Evolutionary conservation across 2,329 filamentous ascomycete genomes (phyloP), one percentile per base, ranked within the genome.

Genomic region (Sporothrix inflata): DNA sequence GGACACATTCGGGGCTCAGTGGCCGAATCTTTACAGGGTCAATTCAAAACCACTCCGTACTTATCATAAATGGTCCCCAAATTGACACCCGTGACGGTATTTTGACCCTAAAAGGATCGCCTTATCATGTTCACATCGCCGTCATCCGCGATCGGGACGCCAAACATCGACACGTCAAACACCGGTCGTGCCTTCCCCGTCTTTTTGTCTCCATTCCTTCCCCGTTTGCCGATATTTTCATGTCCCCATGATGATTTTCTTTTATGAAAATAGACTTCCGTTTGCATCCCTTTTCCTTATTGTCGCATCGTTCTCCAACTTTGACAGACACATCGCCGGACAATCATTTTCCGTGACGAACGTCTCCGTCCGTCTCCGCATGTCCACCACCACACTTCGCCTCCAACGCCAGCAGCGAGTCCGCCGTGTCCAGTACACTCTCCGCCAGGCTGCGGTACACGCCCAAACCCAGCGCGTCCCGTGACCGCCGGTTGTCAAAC

Each of bases 401-500:
- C 53, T 72, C 49, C 68, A 74, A 3, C 4, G 42, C 75, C 63
- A 83, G 51, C 30, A 83, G 80, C 11, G 81, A 83, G 72, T 74
- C 73, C 0, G 91, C 88, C 6, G 88, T 86, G 80, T 92, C 90
- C 24, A 83, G 80, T 70, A 92, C 85, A 68, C 84, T 87, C 77
- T 88, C 81, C 77, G 91, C 86, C 55, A 93, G 80, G 0, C 80
- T 79, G 73, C 78, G 87, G 77, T 89, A 92, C 77, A 89, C 83
- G 1, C 1, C 30, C 30, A 92, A 75, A 0, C 89, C 89, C 63
- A 93, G 76, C 0, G 92, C 76, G 69, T 87, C 81, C 75, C 82
- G 84, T 6, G 84, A 85, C 76, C 85, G 83, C 63, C 79, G 82
- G 75, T 89, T 91, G 79, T 91, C 84, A 77, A 85, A 87, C 65